Evolutionary conservation across 2,329 filamentous ascomycete species (phyloP).

Genomic region (Zymoseptoria crescenta): DNA sequence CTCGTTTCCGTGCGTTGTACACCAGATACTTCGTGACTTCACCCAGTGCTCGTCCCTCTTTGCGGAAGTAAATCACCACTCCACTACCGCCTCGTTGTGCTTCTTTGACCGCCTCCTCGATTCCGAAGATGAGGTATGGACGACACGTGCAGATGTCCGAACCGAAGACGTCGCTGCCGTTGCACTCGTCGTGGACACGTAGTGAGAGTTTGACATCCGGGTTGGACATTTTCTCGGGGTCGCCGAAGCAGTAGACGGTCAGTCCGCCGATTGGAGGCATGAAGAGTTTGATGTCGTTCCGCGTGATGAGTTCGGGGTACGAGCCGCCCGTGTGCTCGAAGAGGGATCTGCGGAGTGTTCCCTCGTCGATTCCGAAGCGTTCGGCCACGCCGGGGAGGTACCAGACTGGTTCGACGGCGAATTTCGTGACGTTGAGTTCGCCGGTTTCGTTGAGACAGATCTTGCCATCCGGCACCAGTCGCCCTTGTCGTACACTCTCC

Average conservation of each 20-base stretch:
- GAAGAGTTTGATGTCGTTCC: slow-evolving; percentile 90
- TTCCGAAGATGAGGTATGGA: slow-evolving; percentile 92
- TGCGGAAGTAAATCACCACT: slow-evolving; percentile 97
- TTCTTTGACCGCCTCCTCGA: slow-evolving; percentile 95
- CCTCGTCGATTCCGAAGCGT: slow-evolving; percentile 92
- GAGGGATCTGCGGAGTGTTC: slow-evolving; percentile 71
- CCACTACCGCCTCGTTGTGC: slow-evolving; percentile 89
- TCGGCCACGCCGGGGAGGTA: slow-evolving; percentile 61
- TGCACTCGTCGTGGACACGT: slow-evolving; percentile 82
- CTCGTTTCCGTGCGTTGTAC: slow-evolving; percentile 74
- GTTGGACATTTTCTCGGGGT: slow-evolving; percentile 88
- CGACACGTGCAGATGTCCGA: slow-evolving; percentile 97
- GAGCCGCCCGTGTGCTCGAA: slow-evolving; percentile 96
- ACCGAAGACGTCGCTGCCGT: slow-evolving; percentile 94
- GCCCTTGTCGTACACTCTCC: slow-evolving; percentile 72
- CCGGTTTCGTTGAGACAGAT: slow-evolving; percentile 80
- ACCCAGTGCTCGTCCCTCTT: slow-evolving; percentile 87
- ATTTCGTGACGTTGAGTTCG: slow-evolving; percentile 89
- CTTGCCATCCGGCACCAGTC: slow-evolving; percentile 73
- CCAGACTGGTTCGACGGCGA: slow-evolving; percentile 85
- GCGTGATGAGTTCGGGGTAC: slow-evolving; percentile 93
- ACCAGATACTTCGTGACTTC: slow-evolving; percentile 89
- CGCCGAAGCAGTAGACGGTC: slow-evolving; percentile 95
- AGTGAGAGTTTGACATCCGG: slow-evolving; percentile 72
- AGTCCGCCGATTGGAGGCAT: slow-evolving; percentile 90